phyloP scores from a whole-genome alignment of 345 rosid genomes.

The Isatis tinctoria region DNA sequence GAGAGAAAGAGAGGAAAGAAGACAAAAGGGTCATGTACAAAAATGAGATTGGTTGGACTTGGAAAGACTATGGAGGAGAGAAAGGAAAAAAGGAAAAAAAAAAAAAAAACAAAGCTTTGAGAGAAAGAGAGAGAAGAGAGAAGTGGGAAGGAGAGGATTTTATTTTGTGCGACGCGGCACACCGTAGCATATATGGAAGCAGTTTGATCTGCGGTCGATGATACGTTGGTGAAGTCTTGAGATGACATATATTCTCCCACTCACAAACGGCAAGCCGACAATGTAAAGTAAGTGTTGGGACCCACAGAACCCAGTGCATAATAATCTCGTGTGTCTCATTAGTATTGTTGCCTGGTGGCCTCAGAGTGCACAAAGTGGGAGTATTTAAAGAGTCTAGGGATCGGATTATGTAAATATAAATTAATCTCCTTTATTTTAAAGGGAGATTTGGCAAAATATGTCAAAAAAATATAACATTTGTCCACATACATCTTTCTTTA shows the following conservation, averaged over 20 bases:
- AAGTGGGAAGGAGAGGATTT: background rate
- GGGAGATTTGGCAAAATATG: no score
- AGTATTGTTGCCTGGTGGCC: constrained; percentile 19
- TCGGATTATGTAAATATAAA: background rate
- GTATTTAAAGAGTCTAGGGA: background rate
- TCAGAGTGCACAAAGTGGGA: background rate
- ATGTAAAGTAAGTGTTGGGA: constrained; percentile 21
- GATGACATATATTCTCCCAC: constrained; percentile 34
- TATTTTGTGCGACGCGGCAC: constrained; percentile 19
- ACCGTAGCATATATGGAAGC: constrained; percentile 13
- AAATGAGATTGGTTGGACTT: constrained; percentile 31
- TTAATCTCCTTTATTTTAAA: background rate
- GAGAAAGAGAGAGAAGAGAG: background rate
- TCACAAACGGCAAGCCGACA: constrained; percentile 29
- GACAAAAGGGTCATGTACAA: constrained; percentile 9
- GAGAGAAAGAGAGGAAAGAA: background rate
- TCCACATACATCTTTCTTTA: no score
- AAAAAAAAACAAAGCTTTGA: background rate
- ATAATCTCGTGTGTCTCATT: constrained; percentile 32
- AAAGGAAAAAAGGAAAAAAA: background rate
- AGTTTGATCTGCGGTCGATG: constrained; percentile 10
- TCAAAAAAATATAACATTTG: no score
- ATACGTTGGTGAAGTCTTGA: constrained; percentile 7
- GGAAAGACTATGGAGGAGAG: constrained; percentile 7
- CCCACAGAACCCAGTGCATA: constrained; percentile 29